Evolutionary conservation across 1,284 basidiomycete species (phyloP).

Genomic region (Baeospora myosura): DNA sequence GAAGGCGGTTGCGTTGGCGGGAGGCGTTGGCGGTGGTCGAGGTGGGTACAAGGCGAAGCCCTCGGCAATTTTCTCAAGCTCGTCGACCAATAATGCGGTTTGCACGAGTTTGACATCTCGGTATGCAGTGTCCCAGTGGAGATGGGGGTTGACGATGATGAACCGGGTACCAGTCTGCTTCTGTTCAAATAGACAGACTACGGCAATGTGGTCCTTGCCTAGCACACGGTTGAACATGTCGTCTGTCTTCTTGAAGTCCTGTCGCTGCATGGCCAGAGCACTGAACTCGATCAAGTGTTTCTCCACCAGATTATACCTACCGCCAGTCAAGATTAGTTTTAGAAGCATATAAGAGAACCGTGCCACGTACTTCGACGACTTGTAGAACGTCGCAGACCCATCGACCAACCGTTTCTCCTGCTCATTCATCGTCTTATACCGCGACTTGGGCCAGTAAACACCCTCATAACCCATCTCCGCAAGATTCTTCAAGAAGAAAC

Average conservation of each 20-base stretch:
- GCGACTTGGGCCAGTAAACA: conserved; percentile 88
- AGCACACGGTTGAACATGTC: conserved; percentile 99
- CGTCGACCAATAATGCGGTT: conserved; percentile 86
- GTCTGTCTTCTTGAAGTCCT: conserved; percentile 97
- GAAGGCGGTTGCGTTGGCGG: conserved; percentile 20
- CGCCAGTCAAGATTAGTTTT: conserved; percentile 11
- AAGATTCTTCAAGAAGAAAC: conserved; percentile 82
- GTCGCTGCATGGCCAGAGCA: conserved; percentile 85
- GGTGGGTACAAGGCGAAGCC: conserved; percentile 84
- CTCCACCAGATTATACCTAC: conserved; percentile 88
- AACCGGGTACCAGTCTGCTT: conserved; percentile 80
- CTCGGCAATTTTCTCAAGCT: conserved; percentile 83
- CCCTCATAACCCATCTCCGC: conserved; percentile 83
- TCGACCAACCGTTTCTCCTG: conserved; percentile 86
- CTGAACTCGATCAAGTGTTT: conserved; percentile 94
- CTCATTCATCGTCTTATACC: conserved; percentile 90
- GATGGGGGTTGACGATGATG: conserved; percentile 87
- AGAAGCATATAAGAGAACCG: conserved; percentile 9
- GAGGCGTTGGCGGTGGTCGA: conserved; percentile 23
- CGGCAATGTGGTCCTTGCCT: conserved; percentile 92
- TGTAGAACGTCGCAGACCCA: conserved; percentile 97
- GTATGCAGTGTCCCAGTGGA: conserved; percentile 91
- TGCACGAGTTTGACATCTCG: conserved; percentile 98
- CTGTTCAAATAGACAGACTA: conserved; percentile 85
- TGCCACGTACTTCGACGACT: conserved; percentile 70